These are phyloP conservation scores for Claviceps sp. DNA, from an alignment of 2,329 filamentous ascomycete genomes.

Conservation along the genomic window DNA sequence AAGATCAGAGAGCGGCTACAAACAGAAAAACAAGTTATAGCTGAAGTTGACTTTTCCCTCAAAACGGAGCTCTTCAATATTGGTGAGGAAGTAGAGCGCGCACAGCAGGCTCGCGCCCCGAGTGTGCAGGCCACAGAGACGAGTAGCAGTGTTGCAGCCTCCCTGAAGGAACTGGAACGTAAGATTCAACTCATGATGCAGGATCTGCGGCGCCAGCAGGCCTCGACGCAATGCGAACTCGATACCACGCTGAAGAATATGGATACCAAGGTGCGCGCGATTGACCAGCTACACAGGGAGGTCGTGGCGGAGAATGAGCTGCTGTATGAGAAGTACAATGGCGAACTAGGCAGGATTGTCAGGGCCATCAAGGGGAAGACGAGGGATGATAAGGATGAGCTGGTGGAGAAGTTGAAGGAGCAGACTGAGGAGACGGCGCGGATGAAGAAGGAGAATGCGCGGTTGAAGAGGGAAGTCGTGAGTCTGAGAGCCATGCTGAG, in stretches of 20 bases:
- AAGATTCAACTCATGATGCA: slow-evolving; percentile 46
- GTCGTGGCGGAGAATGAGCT: slow-evolving; percentile 83
- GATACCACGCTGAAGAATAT: slow-evolving; percentile 57
- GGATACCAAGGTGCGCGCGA: slow-evolving; percentile 64
- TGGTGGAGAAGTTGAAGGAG: slow-evolving; percentile 58
- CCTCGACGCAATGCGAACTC: slow-evolving; percentile 55
- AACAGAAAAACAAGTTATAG: slow-evolving; percentile 62
- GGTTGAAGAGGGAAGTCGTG: slow-evolving; percentile 69
- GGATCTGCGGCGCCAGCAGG: slow-evolving; percentile 47
- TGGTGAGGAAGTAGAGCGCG: slow-evolving; percentile 59
- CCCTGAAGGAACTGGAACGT: slow-evolving; percentile 54
- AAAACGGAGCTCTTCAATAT: slow-evolving; percentile 69
- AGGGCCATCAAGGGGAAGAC: slow-evolving; percentile 59
- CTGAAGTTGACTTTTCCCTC: slow-evolving; percentile 54
- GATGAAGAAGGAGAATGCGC: slow-evolving; percentile 73
- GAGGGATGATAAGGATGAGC: slow-evolving; percentile 66
- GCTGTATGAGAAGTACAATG: slow-evolving; percentile 82
- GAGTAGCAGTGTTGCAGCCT: slow-evolving; percentile 23
- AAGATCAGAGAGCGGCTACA: slow-evolving; percentile 76
- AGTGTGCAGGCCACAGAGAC: slow-evolving; percentile 16
- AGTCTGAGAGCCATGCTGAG: slow-evolving; percentile 48
- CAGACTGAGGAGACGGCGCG: slow-evolving; percentile 63
- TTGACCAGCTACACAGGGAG: slow-evolving; percentile 84
- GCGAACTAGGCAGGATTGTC: slow-evolving; percentile 74
- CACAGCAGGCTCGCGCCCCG: slow-evolving; percentile 21